These are phyloP conservation scores for Scolecobasidium constrictum DNA, from an alignment of 2,329 filamentous ascomycete genomes.

Conservation along the genomic window DNA sequence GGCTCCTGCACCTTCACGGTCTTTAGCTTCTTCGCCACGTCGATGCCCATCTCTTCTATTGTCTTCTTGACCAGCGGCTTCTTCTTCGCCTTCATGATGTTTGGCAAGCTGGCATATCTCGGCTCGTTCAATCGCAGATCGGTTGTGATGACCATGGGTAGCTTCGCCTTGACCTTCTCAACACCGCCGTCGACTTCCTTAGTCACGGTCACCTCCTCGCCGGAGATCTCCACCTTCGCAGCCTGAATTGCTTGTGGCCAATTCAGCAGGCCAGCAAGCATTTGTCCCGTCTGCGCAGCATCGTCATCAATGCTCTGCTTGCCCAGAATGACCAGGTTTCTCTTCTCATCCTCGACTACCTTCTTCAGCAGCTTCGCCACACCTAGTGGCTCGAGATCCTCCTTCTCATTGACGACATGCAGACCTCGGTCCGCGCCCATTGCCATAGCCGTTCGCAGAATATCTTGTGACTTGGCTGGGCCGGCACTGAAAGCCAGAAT, in stretches of 20 bases:
- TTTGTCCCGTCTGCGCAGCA: slow-evolving; percentile 90
- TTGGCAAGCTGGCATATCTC: slow-evolving; percentile 86
- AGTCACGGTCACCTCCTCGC: slow-evolving; percentile 66
- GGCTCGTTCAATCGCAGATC: slow-evolving; percentile 93
- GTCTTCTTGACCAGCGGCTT: slow-evolving; percentile 94
- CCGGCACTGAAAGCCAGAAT: slow-evolving; percentile 86
- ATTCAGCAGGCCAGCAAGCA: slow-evolving; percentile 83
- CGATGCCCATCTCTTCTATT: slow-evolving; percentile 69
- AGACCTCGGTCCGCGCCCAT: slow-evolving; percentile 93
- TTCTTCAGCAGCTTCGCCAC: slow-evolving; percentile 80
- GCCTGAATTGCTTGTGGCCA: slow-evolving; percentile 97
- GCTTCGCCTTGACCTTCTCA: slow-evolving; percentile 73
- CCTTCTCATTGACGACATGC: slow-evolving; percentile 47
- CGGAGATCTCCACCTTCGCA: slow-evolving; percentile 64
- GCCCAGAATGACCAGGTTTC: slow-evolving; percentile 85
- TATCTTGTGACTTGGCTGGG: slow-evolving; percentile 75
- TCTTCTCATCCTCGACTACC: slow-evolving; percentile 71
- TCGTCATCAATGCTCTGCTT: slow-evolving; percentile 99
- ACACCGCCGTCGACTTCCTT: slow-evolving; percentile 92
- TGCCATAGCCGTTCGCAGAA: slow-evolving; percentile 92
- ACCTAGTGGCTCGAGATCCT: slow-evolving; percentile 72
- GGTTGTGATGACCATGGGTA: slow-evolving; percentile 91
- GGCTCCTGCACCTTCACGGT: slow-evolving; percentile 87
- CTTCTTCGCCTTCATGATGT: slow-evolving; percentile 99
- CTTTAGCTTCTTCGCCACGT: slow-evolving; percentile 68